phyloP scores from a whole-genome alignment of 2,329 filamentous ascomycete genomes.

The Diaporthe citriasiana region DNA sequence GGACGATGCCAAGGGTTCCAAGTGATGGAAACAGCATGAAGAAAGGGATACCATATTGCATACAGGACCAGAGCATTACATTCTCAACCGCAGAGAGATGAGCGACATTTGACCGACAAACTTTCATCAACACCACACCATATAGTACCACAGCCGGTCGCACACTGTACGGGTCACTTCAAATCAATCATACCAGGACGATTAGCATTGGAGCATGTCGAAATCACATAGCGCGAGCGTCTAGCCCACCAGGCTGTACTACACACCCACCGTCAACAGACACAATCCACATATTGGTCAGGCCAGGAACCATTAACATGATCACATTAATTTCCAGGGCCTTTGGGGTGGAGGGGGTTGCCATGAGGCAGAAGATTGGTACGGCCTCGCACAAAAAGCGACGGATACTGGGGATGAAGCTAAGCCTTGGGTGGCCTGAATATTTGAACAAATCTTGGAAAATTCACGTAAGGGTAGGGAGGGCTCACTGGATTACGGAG shows the following conservation, averaged over 20 bases:
- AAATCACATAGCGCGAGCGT: conserved; percentile 27
- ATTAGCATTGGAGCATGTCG: conserved; percentile 30
- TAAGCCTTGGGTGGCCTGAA: neutral
- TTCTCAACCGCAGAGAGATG: conserved; percentile 18
- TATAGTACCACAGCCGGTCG: neutral
- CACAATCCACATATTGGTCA: conserved; percentile 4
- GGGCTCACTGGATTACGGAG: conserved; percentile 28
- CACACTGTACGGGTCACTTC: neutral
- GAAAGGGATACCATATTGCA: conserved; percentile 3
- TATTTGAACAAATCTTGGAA: conserved; percentile 6
- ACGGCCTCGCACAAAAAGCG: conserved; percentile 10
- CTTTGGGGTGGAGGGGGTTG: neutral
- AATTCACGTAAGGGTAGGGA: conserved; percentile 24
- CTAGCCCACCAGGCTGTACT: neutral
- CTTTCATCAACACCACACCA: neutral
- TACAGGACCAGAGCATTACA: conserved; percentile 5
- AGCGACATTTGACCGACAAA: conserved; percentile 6
- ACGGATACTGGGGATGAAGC: conserved; percentile 5
- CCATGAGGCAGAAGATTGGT: conserved; percentile 17
- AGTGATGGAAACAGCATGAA: conserved; percentile 2
- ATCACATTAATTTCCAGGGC: conserved; percentile 10
- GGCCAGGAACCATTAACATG: conserved; percentile 3
- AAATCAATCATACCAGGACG: conserved; percentile 3
- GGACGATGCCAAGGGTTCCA: conserved; percentile 69
- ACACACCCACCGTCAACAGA: neutral